Evolutionary conservation across 1,284 basidiomycete genomes (phyloP), one percentile per base, ranked within the genome.

Genomic region (Ustilago bromivora): DNA sequence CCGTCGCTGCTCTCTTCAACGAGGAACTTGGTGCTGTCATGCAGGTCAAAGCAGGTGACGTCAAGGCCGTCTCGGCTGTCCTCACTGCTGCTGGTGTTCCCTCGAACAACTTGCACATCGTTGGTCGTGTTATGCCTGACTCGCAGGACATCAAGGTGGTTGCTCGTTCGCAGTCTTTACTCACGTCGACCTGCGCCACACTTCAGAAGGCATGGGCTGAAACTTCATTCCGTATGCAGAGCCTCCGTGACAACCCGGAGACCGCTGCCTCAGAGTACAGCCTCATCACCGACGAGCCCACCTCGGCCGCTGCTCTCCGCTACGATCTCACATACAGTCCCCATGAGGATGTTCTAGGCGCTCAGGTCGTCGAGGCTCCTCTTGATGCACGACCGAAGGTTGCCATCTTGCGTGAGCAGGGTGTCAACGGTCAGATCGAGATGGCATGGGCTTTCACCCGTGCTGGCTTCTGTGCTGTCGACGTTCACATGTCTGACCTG

Each of bases 401-500:
- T 19, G 96, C 95, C 36, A 95, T 99, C 78, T 89, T 99, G 47
- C 92, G 97, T 61, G 96, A 99, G 87, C 96, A 99, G 87, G 97
- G 96, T 79, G 96, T 99, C 76, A 99, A 99, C 86, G 96, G 97
- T 1, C 95, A 99, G 70, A 89, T 95, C 56, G 96, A 99, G 89
- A 98, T 99, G 96, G 97, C 94, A 0, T 99, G 94, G 94, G 91
- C 95, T 13, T 99, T 99, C 88, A 89, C 92, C 34, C 92, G 90
- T 1, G 96, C 96, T 17, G 97, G 97, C 8, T 99, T 99, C 86
- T 92, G 94, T 72, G 92, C 95, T 5, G 88, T 98, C 66, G 97
- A 99, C 84, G 94, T 99, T 4, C 96, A 99, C 88, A 99, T 98
- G 96, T 94, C 94, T 19, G 96, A 99, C 86, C 91, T 99, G 85